These are phyloP conservation scores for Gracilariopsis chorda DNA, from an alignment of 23 red algal genomes.

Conservation along the genomic window DNA sequence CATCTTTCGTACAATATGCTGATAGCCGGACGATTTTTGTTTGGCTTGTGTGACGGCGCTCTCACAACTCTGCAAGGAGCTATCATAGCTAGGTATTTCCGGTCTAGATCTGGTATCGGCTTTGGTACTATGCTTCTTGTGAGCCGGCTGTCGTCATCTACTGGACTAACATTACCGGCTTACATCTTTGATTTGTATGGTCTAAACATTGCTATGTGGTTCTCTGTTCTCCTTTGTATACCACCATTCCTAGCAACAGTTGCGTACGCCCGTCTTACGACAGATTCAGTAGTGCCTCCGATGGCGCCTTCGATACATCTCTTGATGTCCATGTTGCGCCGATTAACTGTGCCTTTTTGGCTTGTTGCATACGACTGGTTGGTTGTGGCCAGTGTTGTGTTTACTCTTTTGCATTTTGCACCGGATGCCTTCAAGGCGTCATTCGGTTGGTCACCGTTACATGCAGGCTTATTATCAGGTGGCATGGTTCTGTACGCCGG, in stretches of 20 bases:
- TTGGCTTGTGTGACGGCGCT: slow-evolving; percentile 48
- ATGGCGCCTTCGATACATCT: not conserved
- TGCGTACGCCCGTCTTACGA: not conserved
- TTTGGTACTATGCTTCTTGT: slow-evolving; percentile 58
- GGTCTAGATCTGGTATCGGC: not conserved
- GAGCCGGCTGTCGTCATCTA: slow-evolving; percentile 31
- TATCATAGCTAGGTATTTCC: slow-evolving; percentile 39
- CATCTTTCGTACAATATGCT: slow-evolving; percentile 27
- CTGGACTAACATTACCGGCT: slow-evolving; percentile 35
- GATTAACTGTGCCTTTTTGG: slow-evolving; percentile 50
- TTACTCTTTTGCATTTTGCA: slow-evolving; percentile 43
- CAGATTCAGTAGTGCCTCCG: not conserved
- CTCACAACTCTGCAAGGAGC: slow-evolving; percentile 50
- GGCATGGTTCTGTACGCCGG: slow-evolving; percentile 29
- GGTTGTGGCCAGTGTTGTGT: slow-evolving; percentile 30
- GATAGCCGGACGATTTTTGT: slow-evolving; percentile 50
- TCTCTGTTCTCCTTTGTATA: slow-evolving; percentile 25
- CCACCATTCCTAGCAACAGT: slow-evolving; percentile 28
- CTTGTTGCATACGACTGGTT: slow-evolving; percentile 41
- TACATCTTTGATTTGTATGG: not conserved
- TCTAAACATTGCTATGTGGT: slow-evolving; percentile 39
- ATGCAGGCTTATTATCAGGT: slow-evolving; percentile 8
- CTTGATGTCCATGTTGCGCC: not conserved
- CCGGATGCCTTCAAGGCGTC: slow-evolving; percentile 37
- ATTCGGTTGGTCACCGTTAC: slow-evolving; percentile 26